Evolutionary conservation across 1,284 basidiomycete genomes (phyloP).

Genomic region (Trichosporon faecale): DNA sequence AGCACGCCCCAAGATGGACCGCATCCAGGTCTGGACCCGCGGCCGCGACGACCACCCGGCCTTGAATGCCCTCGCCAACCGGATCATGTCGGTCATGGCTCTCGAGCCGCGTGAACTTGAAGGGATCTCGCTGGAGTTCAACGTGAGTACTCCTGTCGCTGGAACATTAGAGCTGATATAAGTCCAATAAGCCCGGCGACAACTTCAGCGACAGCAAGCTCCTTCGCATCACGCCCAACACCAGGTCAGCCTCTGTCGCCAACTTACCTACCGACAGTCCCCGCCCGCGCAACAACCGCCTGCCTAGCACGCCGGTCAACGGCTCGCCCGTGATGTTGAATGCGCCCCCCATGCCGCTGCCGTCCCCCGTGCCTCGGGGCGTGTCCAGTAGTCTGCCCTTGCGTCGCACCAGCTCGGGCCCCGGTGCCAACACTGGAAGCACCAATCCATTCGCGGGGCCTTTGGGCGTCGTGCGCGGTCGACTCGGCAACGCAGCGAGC

Average conservation of each 20-base stretch:
- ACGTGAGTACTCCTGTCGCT: slow-evolving; percentile 55
- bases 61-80: slow-evolving; percentile 72
- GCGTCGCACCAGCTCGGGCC: slow-evolving; percentile 15
- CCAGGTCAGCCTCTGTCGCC: slow-evolving; percentile 11
- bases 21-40: slow-evolving; percentile 85
- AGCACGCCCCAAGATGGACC: slow-evolving; percentile 76
- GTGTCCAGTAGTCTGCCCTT: neutral
- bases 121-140: slow-evolving; percentile 80
- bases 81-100: slow-evolving; percentile 67
- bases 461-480: slow-evolving; percentile 10
- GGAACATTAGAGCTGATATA: neutral
- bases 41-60: slow-evolving; percentile 75
- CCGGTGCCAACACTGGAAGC: neutral
- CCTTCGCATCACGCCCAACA: slow-evolving; percentile 1
- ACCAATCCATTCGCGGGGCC: slow-evolving; percentile 21
- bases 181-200: slow-evolving; percentile 10
- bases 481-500: neutral
- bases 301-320: slow-evolving; percentile 8
- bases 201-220: slow-evolving; percentile 7
- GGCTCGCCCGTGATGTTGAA: slow-evolving; percentile 9
- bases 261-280: slow-evolving; percentile 1
- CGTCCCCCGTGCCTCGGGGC: slow-evolving; percentile 11
- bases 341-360: neutral
- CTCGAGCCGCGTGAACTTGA: slow-evolving; percentile 60
- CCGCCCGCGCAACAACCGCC: neutral